Evolutionary conservation across 1,284 basidiomycete species (phyloP).

Genomic region (Anthracocystis panici-leucophaei): DNA sequence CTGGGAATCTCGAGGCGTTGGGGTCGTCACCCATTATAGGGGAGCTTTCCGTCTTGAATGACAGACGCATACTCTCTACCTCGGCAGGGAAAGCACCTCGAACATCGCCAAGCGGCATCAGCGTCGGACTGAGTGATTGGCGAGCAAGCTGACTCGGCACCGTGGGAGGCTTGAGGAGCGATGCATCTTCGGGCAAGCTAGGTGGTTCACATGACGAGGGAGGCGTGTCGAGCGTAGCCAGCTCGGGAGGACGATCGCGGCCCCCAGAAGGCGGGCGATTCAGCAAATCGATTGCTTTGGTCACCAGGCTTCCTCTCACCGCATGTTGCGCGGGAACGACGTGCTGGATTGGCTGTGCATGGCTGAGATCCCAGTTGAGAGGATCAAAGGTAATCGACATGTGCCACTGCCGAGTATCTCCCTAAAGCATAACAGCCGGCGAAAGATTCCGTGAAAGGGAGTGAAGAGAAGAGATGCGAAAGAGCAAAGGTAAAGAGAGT

Average conservation of each 20-base stretch:
- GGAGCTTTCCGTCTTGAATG: not conserved
- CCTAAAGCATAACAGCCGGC: not conserved
- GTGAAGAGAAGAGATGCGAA: not conserved
- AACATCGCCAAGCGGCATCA: not conserved
- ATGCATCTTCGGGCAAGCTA: not conserved
- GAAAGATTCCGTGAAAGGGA: not conserved
- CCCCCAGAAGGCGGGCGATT: constrained; percentile 4
- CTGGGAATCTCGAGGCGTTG: not conserved
- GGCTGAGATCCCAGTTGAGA: not conserved
- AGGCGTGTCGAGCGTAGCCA: constrained; percentile 1
- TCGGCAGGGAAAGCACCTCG: not conserved
- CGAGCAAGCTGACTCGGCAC: constrained; percentile 5
- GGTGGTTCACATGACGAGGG: constrained; percentile 5
- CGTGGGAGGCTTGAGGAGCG: constrained; percentile 1
- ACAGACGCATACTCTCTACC: not conserved
- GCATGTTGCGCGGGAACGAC: not conserved
- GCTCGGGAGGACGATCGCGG: constrained; percentile 1
- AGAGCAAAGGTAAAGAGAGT: not conserved
- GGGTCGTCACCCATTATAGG: not conserved
- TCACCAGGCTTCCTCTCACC: constrained; percentile 1
- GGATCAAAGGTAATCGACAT: not conserved
- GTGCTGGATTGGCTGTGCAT: not conserved
- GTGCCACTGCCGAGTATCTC: not conserved
- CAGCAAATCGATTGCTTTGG: constrained; percentile 3
- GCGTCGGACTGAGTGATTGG: not conserved